Evolutionary conservation across 257 asterid species (phyloP).

Genomic region (Solanum clarkiae): DNA sequence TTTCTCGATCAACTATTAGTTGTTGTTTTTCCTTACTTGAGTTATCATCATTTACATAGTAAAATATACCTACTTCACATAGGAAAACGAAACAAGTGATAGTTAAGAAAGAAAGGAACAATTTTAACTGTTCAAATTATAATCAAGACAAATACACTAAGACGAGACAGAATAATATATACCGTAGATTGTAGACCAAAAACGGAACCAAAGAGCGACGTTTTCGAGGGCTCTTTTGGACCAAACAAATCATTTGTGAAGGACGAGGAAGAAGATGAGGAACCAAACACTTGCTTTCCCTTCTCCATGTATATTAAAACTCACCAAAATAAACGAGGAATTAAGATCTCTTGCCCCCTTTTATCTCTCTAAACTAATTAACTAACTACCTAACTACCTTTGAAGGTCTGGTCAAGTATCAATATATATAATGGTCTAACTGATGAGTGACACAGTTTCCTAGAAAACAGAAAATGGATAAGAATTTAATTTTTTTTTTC

Average conservation of each 20-base stretch:
- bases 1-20: neutral
- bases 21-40: neutral
- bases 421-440: neutral
- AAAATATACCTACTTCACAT: too few relatives aligned
- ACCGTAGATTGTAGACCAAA: constrained; percentile 59
- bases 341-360: neutral
- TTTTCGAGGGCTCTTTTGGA: constrained; percentile 20
- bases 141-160: neutral
- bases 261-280: constrained; percentile 22
- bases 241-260: constrained; percentile 58
- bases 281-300: constrained; percentile 30
- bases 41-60: too few relatives aligned
- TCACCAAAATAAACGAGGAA: neutral
- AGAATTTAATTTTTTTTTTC: neutral
- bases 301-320: constrained; percentile 32
- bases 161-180: neutral
- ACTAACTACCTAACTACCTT: neutral
- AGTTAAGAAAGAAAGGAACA: too few relatives aligned
- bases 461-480: neutral
- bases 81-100: too few relatives aligned
- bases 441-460: neutral
- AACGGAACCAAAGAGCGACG: constrained; percentile 39
- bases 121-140: neutral
- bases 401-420: neutral
- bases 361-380: neutral